Base-by-base conservation (phyloP, 495 filamentous ascomycete genomes). In the Tuber calosporum region DNA sequence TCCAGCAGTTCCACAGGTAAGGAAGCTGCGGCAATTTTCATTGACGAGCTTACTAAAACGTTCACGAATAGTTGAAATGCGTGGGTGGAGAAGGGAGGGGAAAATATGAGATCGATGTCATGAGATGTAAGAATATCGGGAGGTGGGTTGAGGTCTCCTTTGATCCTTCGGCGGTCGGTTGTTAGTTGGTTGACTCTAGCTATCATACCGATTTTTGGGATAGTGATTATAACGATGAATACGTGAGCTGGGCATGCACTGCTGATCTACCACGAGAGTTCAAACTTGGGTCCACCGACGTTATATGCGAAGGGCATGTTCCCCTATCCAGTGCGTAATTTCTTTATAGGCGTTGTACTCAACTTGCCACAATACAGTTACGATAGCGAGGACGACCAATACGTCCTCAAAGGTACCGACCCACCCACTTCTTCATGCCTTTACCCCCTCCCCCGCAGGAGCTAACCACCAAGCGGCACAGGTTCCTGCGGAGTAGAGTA, bases 81-180 rank as follows among this genome's bases (percentile, higher is more conserved):
- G 83, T 90, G 73, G 93, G 93, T 19, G 87, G 89, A 48, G 87
- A 85, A 20, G 87, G 85, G 37, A 83, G 85, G 77, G 83, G 84
- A 30, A 85, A 92, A 41, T 91, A 95, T 84, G 82, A 87, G 34
- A 83, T 96, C 72, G 90, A 93, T 77, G 84, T 89, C 9, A 91
- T 99, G 89, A 92, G 92, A 73, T 99, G 95, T 85, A 89, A 86
- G 71, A 99, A 98, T 83, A 84, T 87, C 66, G 95, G 95, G n/a
- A 79, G 78, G 78, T 79, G 11, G 8, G 77, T 69, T 70, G 66
- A n/a, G 9, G 9, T 15, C 19, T 48, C 41, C 4, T n/a, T 41
- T n/a, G 1, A 6, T 15, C n/a, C n/a, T 40, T 15, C 20, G 37
- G 9, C 36, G 15, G 30, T 1, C 38, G 26, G n/a, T 13, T 30